These are phyloP conservation scores for Ceriops decandra DNA, from an alignment of 345 rosid genomes.

Conservation along the genomic window DNA sequence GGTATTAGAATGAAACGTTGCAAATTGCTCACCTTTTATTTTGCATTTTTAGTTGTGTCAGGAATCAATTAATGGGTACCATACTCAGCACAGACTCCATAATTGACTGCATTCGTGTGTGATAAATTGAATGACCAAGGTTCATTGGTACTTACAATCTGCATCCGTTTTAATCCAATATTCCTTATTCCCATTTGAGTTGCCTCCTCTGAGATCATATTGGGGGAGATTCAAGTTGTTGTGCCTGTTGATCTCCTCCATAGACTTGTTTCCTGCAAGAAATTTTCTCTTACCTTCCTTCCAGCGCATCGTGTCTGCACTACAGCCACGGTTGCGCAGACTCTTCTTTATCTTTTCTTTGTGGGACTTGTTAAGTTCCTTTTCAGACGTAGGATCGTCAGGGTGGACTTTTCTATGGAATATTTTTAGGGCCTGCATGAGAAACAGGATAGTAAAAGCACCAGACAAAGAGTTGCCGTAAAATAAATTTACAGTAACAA, in stretches of 20 bases:
- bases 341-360: slow-evolving; percentile 21
- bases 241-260: slow-evolving; percentile 23
- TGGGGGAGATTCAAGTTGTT: slow-evolving; percentile 37
- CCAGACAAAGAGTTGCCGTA: too few relatives aligned
- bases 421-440: slow-evolving; percentile 62
- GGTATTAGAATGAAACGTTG: too few relatives aligned
- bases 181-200: slow-evolving; percentile 44
- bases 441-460: slow-evolving; percentile 6
- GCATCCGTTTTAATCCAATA: slow-evolving; percentile 93
- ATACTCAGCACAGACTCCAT: background rate
- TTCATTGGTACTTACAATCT: slow-evolving; percentile 64
- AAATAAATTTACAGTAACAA: too few relatives aligned
- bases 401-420: slow-evolving; percentile 77
- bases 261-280: slow-evolving; percentile 23
- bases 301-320: slow-evolving; percentile 24
- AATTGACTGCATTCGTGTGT: background rate
- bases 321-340: slow-evolving; percentile 17
- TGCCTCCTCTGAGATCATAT: slow-evolving; percentile 27
- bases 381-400: slow-evolving; percentile 39
- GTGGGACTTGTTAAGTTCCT: slow-evolving; percentile 19
- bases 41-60: too few relatives aligned
- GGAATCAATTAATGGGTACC: too few relatives aligned
- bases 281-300: slow-evolving; percentile 28
- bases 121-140: background rate
- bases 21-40: too few relatives aligned